Evolutionary conservation across 768 basidiomycete genomes (phyloP), one percentile per base, ranked within the genome.

Genomic region (Rhodotorula diobovata): DNA sequence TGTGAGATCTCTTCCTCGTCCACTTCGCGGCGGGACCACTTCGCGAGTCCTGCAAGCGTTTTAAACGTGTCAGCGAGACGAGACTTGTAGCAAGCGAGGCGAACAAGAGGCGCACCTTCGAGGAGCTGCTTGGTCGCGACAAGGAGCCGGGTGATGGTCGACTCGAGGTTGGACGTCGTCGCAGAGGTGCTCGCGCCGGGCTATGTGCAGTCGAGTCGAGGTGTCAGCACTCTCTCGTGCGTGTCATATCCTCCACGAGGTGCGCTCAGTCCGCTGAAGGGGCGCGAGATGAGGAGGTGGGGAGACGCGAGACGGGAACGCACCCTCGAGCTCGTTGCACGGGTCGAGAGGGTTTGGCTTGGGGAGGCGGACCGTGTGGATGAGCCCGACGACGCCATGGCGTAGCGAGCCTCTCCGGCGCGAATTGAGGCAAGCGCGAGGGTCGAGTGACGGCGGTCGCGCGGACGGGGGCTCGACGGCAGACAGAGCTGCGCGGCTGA

Each of bases 81-180:
- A 25, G 48, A 25, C 23, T 11, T 14, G 50, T 8, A 4, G 50
- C 12, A n/a, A 25, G 50, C 10, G n/a, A 51, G 21, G 2, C 4
- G 54, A 15, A n/a, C 20, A 39, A 39, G 56, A 25, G 56, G 25
- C 69, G 15, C 34, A 68, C 74, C 73, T 68, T 96, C 93, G 48
- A 99, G 84, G n/a, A 99, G 86, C 72, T 90, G 87, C 80, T 97
- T 95, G 74, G 97, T 98, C 41, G 93, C 88, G 4, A 99, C 92
- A 35, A 99, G 85, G 20, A 98, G 86, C 61, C 91, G 86, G 30
- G 94, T 96, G 45, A 96, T 93, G 32, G 90, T 88, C 46, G 91
- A 89, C 80, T 96, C 94, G 67, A 94, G 68, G 65, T 79, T 74
- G 2, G 66, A 61, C 0, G 53, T 68, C 12, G 71, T 57, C 4